phyloP scores from a whole-genome alignment of 305 asterid species.

The Fraxinus albicans region DNA sequence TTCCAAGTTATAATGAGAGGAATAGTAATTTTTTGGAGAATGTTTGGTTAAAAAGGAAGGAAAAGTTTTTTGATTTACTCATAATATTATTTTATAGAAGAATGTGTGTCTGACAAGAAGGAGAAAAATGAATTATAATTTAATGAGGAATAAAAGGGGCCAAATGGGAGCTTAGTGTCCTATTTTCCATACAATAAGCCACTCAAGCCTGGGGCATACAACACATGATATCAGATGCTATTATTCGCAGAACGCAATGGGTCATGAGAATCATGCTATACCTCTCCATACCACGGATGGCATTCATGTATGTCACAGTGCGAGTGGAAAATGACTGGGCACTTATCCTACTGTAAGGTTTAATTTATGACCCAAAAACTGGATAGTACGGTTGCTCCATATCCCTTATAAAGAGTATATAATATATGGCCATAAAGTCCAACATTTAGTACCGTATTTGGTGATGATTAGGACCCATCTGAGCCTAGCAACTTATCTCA shows the following conservation, averaged over 20 bases:
- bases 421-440: neutral
- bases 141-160: neutral
- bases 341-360: neutral
- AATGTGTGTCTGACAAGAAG: neutral
- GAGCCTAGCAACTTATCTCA: neutral
- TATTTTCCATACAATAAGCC: neutral
- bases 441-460: neutral
- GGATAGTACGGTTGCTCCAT: neutral
- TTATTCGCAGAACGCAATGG: neutral
- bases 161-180: neutral
- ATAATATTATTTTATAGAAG: neutral
- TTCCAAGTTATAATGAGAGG: neutral
- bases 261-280: neutral
- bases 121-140: neutral
- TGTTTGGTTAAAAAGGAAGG: neutral
- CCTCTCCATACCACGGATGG: neutral
- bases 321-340: neutral
- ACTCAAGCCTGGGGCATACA: neutral
- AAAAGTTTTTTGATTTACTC: too few relatives aligned
- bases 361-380: neutral
- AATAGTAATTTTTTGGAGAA: neutral
- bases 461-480: neutral
- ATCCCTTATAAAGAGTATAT: neutral
- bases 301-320: neutral
- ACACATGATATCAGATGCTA: neutral